A percentile compares a stretch with the other conserved stretches of the same genome.
Evolutionary conservation across 2,329 filamentous ascomycete species (phyloP).

Genomic region (Colletotrichum sp.): DNA sequence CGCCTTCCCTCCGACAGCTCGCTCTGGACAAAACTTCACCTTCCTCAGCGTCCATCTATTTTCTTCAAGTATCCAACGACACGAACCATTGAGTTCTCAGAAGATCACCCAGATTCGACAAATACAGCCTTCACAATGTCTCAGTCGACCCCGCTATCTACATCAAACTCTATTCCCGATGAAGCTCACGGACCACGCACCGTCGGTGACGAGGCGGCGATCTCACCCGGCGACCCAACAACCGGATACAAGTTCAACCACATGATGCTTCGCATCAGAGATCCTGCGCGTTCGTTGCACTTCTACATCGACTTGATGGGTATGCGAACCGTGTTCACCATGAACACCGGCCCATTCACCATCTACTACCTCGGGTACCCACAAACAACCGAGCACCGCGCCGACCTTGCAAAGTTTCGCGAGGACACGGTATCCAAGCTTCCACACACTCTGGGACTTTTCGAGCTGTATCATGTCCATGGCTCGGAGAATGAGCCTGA

Average conservation of each 20-base stretch:
- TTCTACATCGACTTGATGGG: not conserved
- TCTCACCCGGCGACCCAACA: not conserved
- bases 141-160: not conserved
- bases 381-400: not conserved
- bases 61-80: no score
- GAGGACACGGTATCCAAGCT: not conserved
- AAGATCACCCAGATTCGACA: accelerated
- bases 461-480: not conserved
- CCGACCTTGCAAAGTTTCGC: not conserved
- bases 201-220: not conserved
- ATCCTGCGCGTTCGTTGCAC: not conserved
- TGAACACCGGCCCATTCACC: accelerated
- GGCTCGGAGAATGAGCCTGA: not conserved
- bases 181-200: accelerated
- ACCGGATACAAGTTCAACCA: not conserved
- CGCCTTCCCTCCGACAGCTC: no score
- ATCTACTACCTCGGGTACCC: not conserved
- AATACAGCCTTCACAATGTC: accelerated
- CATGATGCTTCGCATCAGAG: not conserved
- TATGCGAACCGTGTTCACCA: not conserved
- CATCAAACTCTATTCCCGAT: accelerated
- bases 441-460: not conserved
- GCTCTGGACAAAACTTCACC: no score
- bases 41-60: no score
- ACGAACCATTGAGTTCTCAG: accelerated